Conservation (phyloP, 31 red algal genomes). For the Bonnemaisonia californica region DNA sequence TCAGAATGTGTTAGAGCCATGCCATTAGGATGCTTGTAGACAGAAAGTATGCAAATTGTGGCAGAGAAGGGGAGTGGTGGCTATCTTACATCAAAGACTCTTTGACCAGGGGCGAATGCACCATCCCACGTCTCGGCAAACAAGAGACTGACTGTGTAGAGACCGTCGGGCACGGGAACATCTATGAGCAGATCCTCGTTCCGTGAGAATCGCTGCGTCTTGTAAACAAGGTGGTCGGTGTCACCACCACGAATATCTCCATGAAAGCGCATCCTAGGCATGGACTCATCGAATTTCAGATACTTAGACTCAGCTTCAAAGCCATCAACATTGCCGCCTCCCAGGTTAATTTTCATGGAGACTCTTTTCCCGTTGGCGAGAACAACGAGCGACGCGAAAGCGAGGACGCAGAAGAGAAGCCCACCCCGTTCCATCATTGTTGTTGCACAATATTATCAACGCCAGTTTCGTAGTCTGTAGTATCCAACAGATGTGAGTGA, state of each 20-base stretch:
- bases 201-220: slow-evolving; percentile 74
- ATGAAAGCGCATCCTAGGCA: slow-evolving; percentile 73
- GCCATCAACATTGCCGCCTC: slow-evolving; percentile 57
- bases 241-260: slow-evolving; percentile 39
- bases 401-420: too few relatives aligned
- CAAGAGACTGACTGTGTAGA: slow-evolving; percentile 68
- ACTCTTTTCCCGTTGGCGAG: slow-evolving; percentile 27
- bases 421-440: too few relatives aligned
- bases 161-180: slow-evolving; percentile 76
- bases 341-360: slow-evolving; percentile 78
- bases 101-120: slow-evolving; percentile 53
- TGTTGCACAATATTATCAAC: too few relatives aligned
- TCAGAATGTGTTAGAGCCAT: background rate
- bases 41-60: slow-evolving; percentile 1
- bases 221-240: slow-evolving; percentile 53
- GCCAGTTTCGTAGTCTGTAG: too few relatives aligned
- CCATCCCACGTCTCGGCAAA: slow-evolving; percentile 89
- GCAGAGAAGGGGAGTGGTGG: background rate
- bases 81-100: slow-evolving; percentile 84
- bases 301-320: slow-evolving; percentile 62
- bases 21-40: background rate
- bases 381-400: slow-evolving; percentile 17
- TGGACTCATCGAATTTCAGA: slow-evolving; percentile 40
- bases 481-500: too few relatives aligned
- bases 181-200: slow-evolving; percentile 71